Base-by-base conservation (phyloP, 345 rosid genomes). In the Gossypium herbaceum region DNA sequence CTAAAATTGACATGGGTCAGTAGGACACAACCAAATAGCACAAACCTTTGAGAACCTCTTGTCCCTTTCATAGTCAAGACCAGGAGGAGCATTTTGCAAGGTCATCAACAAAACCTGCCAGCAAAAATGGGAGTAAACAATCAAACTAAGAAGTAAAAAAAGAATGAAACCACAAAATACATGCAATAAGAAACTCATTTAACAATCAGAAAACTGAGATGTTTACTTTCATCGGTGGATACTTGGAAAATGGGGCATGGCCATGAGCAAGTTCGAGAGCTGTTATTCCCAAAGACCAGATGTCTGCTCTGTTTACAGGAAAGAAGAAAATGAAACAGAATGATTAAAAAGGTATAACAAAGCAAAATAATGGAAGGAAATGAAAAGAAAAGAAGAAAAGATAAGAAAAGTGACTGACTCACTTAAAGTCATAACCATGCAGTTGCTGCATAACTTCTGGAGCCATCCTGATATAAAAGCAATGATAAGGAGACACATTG, bases 361-460 rank as follows among this genome's bases (percentile, higher is more conserved):
- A 78, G 69, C 59, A 9, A 78, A 61, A 47, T 12, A 62, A 63
- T 51, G 9, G 29, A 34, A 58, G 54, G 73, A 54, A 43, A 67
- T 56, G 16, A 54, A 43, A 66, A 67, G 6, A 34, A 34, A 34
- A 29, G 34, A 29, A 67, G 6, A 20, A 71, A 4, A 75, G 12
- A 63, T 74, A 59, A 77, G 69, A 44, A 3, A 44, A 2, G n/a
- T 56, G 74, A 73, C 57, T 74, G 39, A 84, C 96, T 88, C 84
- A 95, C 99, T 95, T 95, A 79, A 95, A 95, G 85, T 95, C 99
- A 88, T 95, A 95, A 77, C 99, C 99, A 83, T 95, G 99, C 82
- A 93, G 73, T 76, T 95, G 99, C 79, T 95, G 99, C 99, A 95
- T 95, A 64, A 95, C 99, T 88, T 95, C 99, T 78, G 99, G 99